Evolutionary conservation across 192 early-diverging fungal genomes (phyloP).

Genomic region (Linnemannia hyalina): DNA sequence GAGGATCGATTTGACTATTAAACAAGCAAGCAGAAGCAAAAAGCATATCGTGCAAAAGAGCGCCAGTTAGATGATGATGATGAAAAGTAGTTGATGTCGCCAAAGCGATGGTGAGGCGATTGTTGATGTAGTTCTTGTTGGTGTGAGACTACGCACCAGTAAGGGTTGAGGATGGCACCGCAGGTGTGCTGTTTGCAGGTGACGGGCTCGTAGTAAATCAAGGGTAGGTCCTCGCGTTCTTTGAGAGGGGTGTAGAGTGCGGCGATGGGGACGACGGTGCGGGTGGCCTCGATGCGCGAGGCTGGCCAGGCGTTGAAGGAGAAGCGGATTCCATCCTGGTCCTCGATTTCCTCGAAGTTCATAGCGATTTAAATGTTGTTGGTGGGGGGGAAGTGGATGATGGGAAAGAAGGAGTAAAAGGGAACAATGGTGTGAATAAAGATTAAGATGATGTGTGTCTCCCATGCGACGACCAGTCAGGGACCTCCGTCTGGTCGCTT

Average conservation of each 20-base stretch:
- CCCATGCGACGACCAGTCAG: background rate
- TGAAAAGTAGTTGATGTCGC: background rate
- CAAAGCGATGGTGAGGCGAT: background rate
- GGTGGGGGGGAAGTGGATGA: constrained; percentile 1
- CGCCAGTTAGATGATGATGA: background rate
- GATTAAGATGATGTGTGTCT: background rate
- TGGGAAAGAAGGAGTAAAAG: background rate
- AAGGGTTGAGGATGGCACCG: constrained; percentile 96
- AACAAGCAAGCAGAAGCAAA: background rate
- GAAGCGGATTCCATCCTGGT: constrained; percentile 94
- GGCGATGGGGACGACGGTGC: constrained; percentile 94
- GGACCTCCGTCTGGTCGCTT: background rate
- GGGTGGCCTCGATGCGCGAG: constrained; percentile 92
- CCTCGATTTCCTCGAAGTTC: constrained; percentile 92
- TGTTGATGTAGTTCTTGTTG: background rate
- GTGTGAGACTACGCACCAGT: constrained; percentile 76
- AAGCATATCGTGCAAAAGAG: background rate
- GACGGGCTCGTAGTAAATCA: constrained; percentile 96
- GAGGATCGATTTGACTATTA: constrained; percentile 93
- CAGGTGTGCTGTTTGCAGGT: constrained; percentile 94
- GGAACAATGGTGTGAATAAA: background rate
- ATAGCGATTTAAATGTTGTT: constrained; percentile 52
- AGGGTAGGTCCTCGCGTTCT: constrained; percentile 86
- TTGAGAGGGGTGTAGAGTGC: constrained; percentile 96
- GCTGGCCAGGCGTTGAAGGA: constrained; percentile 99